Conservation (phyloP, 148 eudicot genomes). For the Selenicereus undatus region DNA sequence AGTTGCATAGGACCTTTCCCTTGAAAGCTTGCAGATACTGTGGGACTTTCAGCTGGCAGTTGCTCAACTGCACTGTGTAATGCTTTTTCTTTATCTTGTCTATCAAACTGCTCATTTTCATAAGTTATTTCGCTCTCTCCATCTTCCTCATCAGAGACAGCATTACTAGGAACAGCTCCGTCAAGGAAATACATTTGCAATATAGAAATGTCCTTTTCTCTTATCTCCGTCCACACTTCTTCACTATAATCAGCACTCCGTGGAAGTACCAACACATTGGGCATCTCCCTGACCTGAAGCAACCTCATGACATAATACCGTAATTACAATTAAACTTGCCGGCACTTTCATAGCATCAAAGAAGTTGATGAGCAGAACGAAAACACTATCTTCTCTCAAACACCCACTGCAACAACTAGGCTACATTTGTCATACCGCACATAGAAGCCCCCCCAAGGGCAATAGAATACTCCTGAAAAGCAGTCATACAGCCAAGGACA, state of each 20-base stretch:
- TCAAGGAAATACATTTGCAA: slow-evolving; percentile 76
- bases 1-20: slow-evolving; percentile 39
- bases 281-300: slow-evolving; percentile 91
- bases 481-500: background rate
- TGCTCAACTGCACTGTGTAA: slow-evolving; percentile 51
- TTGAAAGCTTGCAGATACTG: slow-evolving; percentile 53
- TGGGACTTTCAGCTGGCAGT: slow-evolving; percentile 37
- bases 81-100: slow-evolving; percentile 42
- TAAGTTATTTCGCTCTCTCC: slow-evolving; percentile 63
- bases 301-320: slow-evolving; percentile 12
- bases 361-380: background rate
- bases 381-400: background rate
- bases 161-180: slow-evolving; percentile 62
- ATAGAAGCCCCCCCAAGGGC: background rate
- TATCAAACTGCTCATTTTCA: slow-evolving; percentile 47
- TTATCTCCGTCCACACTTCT: slow-evolving; percentile 99
- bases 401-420: background rate
- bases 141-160: slow-evolving; percentile 82
- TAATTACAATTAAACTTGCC: background rate
- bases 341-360: background rate
- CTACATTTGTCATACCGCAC: background rate
- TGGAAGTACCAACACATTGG: slow-evolving; percentile 97
- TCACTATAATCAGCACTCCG: slow-evolving; percentile 99
- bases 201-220: slow-evolving; percentile 87
- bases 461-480: background rate